Evolutionary conservation across 2,329 filamentous ascomycete genomes (phyloP).

Genomic region (Mollisiaceae sp.): DNA sequence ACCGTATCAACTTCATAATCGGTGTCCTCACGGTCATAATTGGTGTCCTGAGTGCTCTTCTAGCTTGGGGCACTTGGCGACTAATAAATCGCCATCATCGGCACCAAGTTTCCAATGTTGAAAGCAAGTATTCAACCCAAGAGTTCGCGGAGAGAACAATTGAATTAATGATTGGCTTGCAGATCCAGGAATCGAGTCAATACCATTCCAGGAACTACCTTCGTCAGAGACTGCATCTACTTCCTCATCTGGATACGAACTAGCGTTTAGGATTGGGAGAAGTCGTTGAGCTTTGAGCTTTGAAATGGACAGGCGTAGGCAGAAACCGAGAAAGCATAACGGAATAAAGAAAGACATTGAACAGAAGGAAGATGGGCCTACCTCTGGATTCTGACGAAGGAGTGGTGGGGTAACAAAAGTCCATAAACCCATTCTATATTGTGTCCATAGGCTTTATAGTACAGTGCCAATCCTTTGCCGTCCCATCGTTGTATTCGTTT

Average conservation of each 20-base stretch:
- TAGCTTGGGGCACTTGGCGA: slow-evolving; percentile 25
- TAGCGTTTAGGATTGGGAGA: slow-evolving; percentile 14
- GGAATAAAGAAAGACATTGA: not conserved
- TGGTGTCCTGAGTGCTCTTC: slow-evolving; percentile 11
- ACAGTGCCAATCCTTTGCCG: not conserved
- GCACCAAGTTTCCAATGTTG: not conserved
- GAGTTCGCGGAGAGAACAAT: not conserved
- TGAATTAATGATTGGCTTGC: not conserved
- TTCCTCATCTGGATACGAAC: not conserved
- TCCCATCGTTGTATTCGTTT: not conserved
- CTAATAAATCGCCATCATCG: not conserved
- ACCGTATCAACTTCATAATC: slow-evolving; percentile 23
- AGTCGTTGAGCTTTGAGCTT: not conserved
- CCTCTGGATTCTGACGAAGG: not conserved
- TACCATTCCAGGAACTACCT: not conserved
- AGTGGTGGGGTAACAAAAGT: not conserved
- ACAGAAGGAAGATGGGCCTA: not conserved
- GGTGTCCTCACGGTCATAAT: slow-evolving; percentile 20
- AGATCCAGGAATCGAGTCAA: not conserved
- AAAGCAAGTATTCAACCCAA: not conserved
- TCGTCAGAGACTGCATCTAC: not conserved
- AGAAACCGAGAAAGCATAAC: not conserved
- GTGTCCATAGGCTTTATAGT: too few relatives aligned
- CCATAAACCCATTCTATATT: not conserved
- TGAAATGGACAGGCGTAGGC: not conserved